Base-by-base conservation (phyloP, 2,329 filamentous ascomycete species). In the Alternaria solani region DNA sequence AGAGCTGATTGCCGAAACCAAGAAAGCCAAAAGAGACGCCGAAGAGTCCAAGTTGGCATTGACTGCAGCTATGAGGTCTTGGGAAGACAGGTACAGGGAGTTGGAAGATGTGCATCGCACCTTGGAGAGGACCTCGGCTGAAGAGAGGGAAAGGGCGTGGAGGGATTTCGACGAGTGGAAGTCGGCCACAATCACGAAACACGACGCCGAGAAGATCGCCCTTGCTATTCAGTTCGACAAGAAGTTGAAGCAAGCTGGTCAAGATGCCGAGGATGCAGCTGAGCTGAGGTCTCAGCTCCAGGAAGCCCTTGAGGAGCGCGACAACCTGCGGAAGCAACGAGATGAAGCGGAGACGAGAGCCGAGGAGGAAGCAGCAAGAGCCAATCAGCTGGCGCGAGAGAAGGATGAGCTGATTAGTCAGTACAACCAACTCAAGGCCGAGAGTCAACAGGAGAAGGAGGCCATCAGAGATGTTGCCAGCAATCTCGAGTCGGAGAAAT, bases 251-350 rank as follows among this genome's bases (percentile, higher is more conserved):
- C 82, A 84, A 54, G 75, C 74, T 38, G 82, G 80, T 57, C 80
- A 83, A 61, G 77, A 85, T 57, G 75, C 78, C 5, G 76, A 79
- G 16, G 74, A 78, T 42, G 69, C 73, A 14, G 71, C 76, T 38
- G 74, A 75, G 38, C 60, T 80, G 14, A 69, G 71, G 39, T 69
- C 66, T 34, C 71, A 80, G 49, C 79, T 83, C 59, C 80, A 82
- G 60, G 71, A 82, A 53, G 70, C 80, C 54, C 80, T 82, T 58
- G 81, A 81, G 62, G 84, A 87, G 64, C 81, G 82, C 51, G 81
- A 83, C 49, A 81, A 80, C 43, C 73, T 86, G 61, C 80, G 80
- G 51, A 84, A 82, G 71, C 47, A 43, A 5, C 49, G 51, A 34
- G 51, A 46, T 42, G 49, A 80, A 55, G 69, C 70, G 18, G 76